Evolutionary conservation across 139 green algal genomes (phyloP).

Genomic region (Penium margaritaceum): DNA sequence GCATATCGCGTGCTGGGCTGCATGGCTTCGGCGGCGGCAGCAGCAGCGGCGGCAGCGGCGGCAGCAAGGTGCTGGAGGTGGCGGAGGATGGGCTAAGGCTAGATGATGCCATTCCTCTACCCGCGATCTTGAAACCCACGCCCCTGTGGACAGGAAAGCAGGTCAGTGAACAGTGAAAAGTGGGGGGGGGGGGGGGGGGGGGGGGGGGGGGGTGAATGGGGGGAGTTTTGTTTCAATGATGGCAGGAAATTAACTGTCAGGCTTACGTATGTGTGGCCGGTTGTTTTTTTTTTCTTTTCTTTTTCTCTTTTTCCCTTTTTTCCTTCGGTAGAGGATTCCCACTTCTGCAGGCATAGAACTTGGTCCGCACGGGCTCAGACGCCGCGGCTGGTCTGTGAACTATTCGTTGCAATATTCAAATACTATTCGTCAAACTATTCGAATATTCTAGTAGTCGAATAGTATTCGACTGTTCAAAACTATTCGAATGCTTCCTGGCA

Average conservation of each 20-base stretch:
- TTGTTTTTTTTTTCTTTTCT: no score
- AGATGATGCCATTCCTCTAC: conserved; percentile 35
- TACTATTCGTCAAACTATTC: no score
- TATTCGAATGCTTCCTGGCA: no score
- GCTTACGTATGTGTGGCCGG: no score
- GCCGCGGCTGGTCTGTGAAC: neutral
- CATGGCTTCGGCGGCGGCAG: neutral
- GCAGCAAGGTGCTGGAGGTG: neutral
- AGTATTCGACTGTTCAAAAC: no score
- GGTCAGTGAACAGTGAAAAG: conserved; percentile 34
- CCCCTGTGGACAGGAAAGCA: conserved; percentile 86
- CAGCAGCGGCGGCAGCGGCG: neutral
- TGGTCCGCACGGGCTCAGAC: neutral
- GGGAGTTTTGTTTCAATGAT: neutral
- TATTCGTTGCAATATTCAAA: no score
- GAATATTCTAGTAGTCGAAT: no score
- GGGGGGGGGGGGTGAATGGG: conserved; percentile 32
- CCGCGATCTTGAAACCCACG: conserved; percentile 71
- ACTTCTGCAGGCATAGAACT: neutral
- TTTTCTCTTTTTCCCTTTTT: neutral
- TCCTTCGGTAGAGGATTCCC: no score
- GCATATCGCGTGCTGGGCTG: neutral
- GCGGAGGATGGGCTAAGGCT: neutral
- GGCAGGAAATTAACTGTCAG: neutral
- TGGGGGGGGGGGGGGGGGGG: no score